Base-by-base conservation (phyloP, 257 asterid genomes). In the Plantago ovata region DNA sequence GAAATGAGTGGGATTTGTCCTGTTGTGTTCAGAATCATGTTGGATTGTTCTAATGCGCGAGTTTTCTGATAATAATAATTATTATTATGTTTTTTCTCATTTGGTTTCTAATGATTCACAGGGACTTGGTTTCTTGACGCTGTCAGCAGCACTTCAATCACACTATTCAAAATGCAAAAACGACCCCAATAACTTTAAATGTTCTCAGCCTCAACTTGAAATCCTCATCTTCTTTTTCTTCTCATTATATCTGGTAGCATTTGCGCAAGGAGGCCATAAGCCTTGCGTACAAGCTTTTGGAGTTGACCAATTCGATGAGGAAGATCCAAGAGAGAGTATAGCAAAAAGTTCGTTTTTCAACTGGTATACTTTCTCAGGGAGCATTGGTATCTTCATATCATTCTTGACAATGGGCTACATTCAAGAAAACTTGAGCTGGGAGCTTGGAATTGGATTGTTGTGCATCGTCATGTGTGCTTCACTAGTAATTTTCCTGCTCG, bases 361-460 rank as follows among this genome's bases (percentile, higher is more conserved):
- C 33, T 80, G 87, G 87, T 78, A 80, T 78, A 51, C 60, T 39
- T 74, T 78, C 9, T 73, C 77, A 2, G 36, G 65, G 24, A 53
- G 53, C 43, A 62, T 43, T 2, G 76, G 84, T 19, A 59, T 59
- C 18, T 63, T 72, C 13, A 46, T 69, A 13, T 77, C 9, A 54
- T 71, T 48, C 42, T 63, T 38, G 55, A 65, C 28, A n/a, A 24
- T 84, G 72, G 78, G 64, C 66, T 84, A 80, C 54, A 67, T 83
- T 58, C 87, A 80, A 44, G 87, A 83, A 11, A 73, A 78, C 50
- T 56, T 75, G 16, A 74, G 84, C 53, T 83, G 92, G 91, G 80
- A 61, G 15, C 85, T 83, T 24, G 92, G 85, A 7, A 78, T 80
- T 32, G 92, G 85, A 24, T 73, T 83, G 60, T 82, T 87, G 3